Percentiles rank a stretch among this genome's conserved stretches.
phyloP scores from a whole-genome alignment of 805 yeast genomes.

The Candida pini region DNA sequence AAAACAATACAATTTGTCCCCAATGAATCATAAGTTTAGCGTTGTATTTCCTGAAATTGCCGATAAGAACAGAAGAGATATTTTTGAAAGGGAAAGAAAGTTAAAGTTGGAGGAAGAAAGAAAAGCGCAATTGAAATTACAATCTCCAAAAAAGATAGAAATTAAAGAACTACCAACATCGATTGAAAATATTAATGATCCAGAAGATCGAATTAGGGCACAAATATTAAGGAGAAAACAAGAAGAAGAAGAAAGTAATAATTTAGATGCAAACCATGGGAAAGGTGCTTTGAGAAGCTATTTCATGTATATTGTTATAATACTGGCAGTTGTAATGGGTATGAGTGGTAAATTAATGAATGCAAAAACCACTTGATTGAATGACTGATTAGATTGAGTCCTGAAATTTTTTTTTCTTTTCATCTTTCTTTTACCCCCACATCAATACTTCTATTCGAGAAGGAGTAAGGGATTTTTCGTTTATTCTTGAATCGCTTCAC shows the following conservation, averaged over 20 bases:
- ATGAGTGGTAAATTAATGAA: constrained; percentile 9
- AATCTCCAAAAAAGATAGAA: constrained; percentile 3
- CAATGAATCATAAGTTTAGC: constrained; percentile 48
- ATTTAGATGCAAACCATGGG: background rate
- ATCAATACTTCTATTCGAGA: no score
- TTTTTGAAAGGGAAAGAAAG: constrained; percentile 14
- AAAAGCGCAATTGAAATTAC: constrained; percentile 2
- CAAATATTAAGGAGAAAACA: constrained; percentile 10
- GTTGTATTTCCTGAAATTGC: constrained; percentile 66
- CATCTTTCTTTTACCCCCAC: background rate
- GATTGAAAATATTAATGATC: constrained; percentile 43
- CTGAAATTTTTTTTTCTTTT: background rate
- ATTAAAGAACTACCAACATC: constrained; percentile 24
- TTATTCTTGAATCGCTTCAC: no score
- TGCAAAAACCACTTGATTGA: constrained; percentile 3
- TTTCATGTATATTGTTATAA: constrained; percentile 9
- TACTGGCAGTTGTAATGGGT: constrained; percentile 15
- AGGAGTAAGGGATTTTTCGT: no score
- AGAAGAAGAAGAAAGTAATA: background rate
- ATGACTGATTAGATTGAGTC: background rate
- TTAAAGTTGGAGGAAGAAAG: constrained; percentile 11
- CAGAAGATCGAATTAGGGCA: constrained; percentile 66
- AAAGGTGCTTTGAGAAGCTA: constrained; percentile 6
- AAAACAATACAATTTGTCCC: constrained; percentile 49
- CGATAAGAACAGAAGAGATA: constrained; percentile 34